These are phyloP conservation scores for Fusarium sp. DNA, from an alignment of 2,329 filamentous ascomycete genomes.

Conservation along the genomic window DNA sequence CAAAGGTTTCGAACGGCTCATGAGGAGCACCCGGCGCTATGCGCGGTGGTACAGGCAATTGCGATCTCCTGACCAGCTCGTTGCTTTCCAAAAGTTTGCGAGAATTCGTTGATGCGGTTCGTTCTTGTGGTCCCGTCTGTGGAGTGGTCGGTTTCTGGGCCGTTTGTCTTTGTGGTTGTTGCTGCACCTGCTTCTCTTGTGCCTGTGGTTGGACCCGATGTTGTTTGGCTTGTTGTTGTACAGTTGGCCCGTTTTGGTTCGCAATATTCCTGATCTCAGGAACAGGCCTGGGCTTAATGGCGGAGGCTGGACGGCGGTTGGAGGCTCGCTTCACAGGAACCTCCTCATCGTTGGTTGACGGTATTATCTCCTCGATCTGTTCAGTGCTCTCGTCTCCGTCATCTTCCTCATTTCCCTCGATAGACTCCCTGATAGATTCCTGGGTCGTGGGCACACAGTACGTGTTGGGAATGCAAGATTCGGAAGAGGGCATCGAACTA, in stretches of 20 bases:
- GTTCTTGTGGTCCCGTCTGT: neutral
- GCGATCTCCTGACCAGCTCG: neutral
- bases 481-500: constrained; percentile 46
- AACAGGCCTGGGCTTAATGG: neutral
- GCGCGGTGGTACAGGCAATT: neutral
- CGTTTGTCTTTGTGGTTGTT: neutral
- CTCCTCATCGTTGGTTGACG: constrained; percentile 16
- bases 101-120: neutral
- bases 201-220: neutral
- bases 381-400: constrained; percentile 20
- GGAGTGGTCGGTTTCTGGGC: neutral
- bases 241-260: neutral
- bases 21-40: constrained; percentile 18
- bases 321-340: neutral
- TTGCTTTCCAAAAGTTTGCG: neutral
- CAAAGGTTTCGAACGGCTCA: constrained; percentile 55
- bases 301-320: neutral
- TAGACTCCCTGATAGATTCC: constrained; percentile 35
- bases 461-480: constrained; percentile 47
- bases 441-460: constrained; percentile 35
- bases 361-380: constrained; percentile 17
- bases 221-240: neutral
- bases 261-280: neutral
- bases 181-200: neutral
- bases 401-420: constrained; percentile 27